Base-by-base conservation (phyloP, 1,139 yeast species). In the Wickerhamomyces sp. region DNA sequence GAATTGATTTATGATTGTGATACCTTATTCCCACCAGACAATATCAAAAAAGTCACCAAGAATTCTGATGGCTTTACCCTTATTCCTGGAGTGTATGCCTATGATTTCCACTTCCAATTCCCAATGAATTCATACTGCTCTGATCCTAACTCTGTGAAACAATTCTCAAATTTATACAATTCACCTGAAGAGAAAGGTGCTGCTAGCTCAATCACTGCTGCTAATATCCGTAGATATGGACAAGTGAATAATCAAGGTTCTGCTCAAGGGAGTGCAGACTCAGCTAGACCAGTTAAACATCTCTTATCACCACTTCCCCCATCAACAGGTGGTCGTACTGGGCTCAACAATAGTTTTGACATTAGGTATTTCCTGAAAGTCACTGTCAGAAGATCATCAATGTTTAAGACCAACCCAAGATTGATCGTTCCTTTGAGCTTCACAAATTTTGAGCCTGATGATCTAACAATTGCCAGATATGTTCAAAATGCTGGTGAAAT, bases 11-110 rank as follows among this genome's bases (percentile, higher is more conserved):
- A 80, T 54, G 75, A 76, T 45, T 70, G 80, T 0, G 51, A 60
- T 39, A 69, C 77, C 3, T 81, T 80, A 18, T 81, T 80, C 52
- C 86, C 87, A 0, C 83, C 86, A 0, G 67, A 63, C 32, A 76
- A 79, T 44, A 67, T 79, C 33, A 62, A 77, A 10, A 58, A 67
- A 39, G 76, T 73, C 2, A 69, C 78, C n/a, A 65, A 64, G 42
- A 32, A 32, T 11, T 68, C 77, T 3, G 72, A 74, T 49, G 81
- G 76, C 47, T 80, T 74, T 58, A 79, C 85, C 0, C 64, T 81
- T 47, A 70, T 79, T 2, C 77, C 84, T 0, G 87, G 87, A 0
- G 69, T 69, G 36, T 80, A 83, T 58, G 57, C 66, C 2, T 82
- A 80, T 56, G 80, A 81, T 7, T 83, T 83, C 59, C 66, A 67